Evolutionary conservation across 2,329 filamentous ascomycete species (phyloP), one percentile per base, ranked within the genome.

Genomic region (Penicillium sp.): DNA sequence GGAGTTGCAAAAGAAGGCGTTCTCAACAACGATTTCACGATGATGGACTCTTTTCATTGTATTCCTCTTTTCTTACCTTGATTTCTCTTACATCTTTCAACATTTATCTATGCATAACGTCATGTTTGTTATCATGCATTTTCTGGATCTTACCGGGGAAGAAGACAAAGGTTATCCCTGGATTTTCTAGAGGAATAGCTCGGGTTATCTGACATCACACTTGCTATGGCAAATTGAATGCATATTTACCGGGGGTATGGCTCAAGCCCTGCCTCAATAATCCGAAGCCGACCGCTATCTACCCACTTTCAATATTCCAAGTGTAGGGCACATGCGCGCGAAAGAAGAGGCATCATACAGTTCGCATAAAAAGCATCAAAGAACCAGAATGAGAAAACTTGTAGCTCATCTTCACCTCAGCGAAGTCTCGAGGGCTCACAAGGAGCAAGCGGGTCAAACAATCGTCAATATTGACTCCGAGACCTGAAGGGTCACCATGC

Each of bases 1-100:
- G 64, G 64, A 63, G 53, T 58, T 60, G 62, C 64, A 64, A n/a
- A 60, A 53, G 63, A 66, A 69, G 62, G 70, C 72, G 71, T 76
- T 72, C 70, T 76, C 73, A 74, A 74, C 73, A 73, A 76, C 75
- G 73, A 74, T 62, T 60, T 69, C 15, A 41, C 15, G 66, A 72
- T 67, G 67, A 70, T 63, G 56, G 38, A 49, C 50, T 26, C 26
- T 26, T 26, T 59, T 53, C 35, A 63, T 65, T 50, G 63, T 56
- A 63, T 59, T 65, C 54, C 60, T 52, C 61, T 21, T 50, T 26
- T 58, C 17, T 31, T 5, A 26, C 29, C n/a, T 7, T 55, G 17
- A 51, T 38, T 47, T 13, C 5, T 54, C 21, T 30, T 23, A 51
- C 19, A 48, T 38, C 48, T 49, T 62, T 58, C 55, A 58, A 62